Evolutionary conservation across 805 yeast genomes (phyloP).

Genomic region (Teunomyces kruisii): DNA sequence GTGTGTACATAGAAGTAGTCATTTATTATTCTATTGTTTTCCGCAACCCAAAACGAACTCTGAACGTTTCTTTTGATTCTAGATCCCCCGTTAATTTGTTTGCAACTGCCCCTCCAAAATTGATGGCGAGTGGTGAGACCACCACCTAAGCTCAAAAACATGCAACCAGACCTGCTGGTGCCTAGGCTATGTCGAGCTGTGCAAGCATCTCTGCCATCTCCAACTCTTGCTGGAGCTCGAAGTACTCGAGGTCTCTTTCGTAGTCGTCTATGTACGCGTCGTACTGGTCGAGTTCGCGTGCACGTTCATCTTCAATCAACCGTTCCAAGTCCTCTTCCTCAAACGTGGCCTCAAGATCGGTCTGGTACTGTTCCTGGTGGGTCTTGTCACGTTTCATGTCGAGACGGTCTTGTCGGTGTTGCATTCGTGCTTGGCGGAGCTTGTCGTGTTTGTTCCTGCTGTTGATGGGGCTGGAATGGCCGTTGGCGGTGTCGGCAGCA

Average conservation of each 20-base stretch:
- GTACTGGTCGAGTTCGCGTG: constrained; percentile 8
- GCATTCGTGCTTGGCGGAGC: constrained; percentile 23
- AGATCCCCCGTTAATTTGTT: no score
- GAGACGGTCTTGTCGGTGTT: constrained; percentile 21
- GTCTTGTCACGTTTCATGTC: constrained; percentile 1
- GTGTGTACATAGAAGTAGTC: no score
- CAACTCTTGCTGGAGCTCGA: constrained; percentile 11
- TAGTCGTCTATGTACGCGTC: constrained; percentile 12
- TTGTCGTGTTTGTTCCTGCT: constrained; percentile 21
- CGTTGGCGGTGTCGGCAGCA: no score
- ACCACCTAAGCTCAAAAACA: no score
- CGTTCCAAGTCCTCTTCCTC: constrained; percentile 18
- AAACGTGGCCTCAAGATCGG: constrained; percentile 10
- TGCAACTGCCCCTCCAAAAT: no score
- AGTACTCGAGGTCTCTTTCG: constrained; percentile 20
- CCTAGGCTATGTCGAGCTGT: not conserved
- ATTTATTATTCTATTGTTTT: no score
- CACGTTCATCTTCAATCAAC: constrained; percentile 24
- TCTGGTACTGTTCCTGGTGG: constrained; percentile 7
- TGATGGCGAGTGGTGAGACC: no score
- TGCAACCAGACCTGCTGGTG: not conserved
- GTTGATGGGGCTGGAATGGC: constrained; percentile 13
- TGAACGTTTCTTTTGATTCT: no score
- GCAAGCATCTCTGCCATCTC: constrained; percentile 14
- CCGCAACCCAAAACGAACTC: no score